Conservation (phyloP, 208 protist species). For the Leishmania major region DNA sequence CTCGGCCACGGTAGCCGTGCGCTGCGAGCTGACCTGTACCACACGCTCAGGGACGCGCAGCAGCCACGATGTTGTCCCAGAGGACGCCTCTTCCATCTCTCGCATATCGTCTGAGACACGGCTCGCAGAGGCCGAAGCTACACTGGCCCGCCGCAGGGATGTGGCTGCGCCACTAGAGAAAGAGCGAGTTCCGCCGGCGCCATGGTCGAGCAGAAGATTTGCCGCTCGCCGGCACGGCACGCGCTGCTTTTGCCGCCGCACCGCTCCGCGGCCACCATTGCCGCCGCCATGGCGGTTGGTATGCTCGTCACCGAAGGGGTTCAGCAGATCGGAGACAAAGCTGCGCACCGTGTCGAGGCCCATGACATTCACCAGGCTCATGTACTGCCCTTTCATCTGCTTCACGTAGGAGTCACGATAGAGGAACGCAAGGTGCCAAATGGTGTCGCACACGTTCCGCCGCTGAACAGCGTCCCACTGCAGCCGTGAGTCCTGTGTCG, state of each 20-base stretch:
- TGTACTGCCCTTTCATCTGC: slow-evolving; percentile 59
- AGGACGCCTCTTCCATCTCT: neutral
- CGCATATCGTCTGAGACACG: neutral
- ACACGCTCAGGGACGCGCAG: slow-evolving; percentile 11
- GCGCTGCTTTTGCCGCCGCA: slow-evolving; percentile 47
- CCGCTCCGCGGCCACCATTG: neutral
- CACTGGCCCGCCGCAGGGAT: neutral
- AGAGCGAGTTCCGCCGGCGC: neutral
- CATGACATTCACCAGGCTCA: slow-evolving; percentile 75
- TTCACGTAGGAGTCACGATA: slow-evolving; percentile 74
- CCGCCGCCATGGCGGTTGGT: neutral
- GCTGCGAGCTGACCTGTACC: slow-evolving; percentile 8
- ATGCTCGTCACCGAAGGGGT: slow-evolving; percentile 29
- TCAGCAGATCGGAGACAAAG: slow-evolving; percentile 72
- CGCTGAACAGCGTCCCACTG: slow-evolving; percentile 72
- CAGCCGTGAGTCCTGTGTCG: slow-evolving; percentile 66
- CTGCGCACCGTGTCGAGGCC: slow-evolving; percentile 72
- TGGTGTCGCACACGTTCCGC: slow-evolving; percentile 48
- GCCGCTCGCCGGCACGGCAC: slow-evolving; percentile 32
- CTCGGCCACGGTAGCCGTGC: slow-evolving; percentile 19
- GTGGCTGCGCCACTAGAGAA: neutral
- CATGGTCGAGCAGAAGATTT: neutral
- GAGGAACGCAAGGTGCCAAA: slow-evolving; percentile 67
- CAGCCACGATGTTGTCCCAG: slow-evolving; percentile 12
- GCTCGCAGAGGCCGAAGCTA: neutral